Evolutionary conservation across 176 grass and related monocot species (phyloP).

Genomic region (Aegilops speltoides): DNA sequence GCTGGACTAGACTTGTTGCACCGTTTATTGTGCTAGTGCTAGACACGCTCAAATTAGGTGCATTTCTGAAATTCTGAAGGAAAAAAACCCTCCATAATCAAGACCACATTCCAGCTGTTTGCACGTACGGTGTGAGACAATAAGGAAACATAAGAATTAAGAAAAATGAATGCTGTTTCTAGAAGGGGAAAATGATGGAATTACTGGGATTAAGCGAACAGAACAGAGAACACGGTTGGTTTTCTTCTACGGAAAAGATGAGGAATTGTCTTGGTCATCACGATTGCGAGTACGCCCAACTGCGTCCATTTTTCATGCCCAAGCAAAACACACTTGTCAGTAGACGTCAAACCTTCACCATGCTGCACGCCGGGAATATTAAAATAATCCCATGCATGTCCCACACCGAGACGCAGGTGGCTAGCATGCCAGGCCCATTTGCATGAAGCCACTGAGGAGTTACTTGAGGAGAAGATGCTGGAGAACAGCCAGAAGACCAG

Average conservation of each 20-base stretch:
- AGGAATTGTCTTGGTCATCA: constrained; percentile 22
- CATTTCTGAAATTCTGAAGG: neutral
- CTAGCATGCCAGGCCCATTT: neutral
- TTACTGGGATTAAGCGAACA: neutral
- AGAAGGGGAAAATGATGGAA: neutral
- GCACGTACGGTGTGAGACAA: too few species aligned
- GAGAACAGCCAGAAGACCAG: constrained; percentile 55
- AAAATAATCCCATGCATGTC: neutral
- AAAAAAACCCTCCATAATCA: neutral
- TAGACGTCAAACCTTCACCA: neutral
- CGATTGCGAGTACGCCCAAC: constrained; percentile 42
- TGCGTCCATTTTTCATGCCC: constrained; percentile 12
- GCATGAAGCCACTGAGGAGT: neutral
- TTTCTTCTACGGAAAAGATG: constrained; percentile 24
- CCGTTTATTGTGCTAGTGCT: constrained; percentile 21
- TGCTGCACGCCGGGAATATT: neutral
- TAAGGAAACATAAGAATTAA: neutral
- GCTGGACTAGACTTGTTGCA: neutral
- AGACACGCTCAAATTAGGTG: neutral
- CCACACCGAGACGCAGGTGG: neutral
- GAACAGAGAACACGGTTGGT: constrained; percentile 1
- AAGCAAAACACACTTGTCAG: constrained; percentile 46
- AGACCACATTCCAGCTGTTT: neutral
- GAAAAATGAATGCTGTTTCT: neutral
- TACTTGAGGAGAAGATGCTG: constrained; percentile 42